These are phyloP conservation scores for Agrostemma githago DNA, from an alignment of 148 eudicot species.

Conservation along the genomic window DNA sequence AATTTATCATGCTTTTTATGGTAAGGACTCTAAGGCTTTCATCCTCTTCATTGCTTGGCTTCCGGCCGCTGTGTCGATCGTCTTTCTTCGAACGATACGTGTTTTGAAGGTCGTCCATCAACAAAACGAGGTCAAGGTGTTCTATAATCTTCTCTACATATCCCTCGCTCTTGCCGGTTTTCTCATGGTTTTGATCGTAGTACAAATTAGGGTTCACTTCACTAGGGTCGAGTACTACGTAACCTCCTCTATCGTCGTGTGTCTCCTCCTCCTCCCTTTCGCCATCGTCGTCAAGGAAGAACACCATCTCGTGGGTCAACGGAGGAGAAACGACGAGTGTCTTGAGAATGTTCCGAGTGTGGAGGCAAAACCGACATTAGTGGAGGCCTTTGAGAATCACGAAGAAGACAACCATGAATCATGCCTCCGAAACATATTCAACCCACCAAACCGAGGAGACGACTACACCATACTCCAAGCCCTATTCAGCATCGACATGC, in stretches of 20 bases:
- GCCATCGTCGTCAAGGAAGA: slow-evolving; percentile 22
- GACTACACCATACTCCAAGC: slow-evolving; percentile 38
- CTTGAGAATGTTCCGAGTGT: background rate
- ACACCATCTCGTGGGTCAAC: background rate
- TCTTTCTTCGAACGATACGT: slow-evolving; percentile 21
- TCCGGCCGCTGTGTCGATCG: slow-evolving; percentile 20
- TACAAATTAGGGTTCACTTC: slow-evolving; percentile 23
- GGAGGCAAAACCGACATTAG: background rate
- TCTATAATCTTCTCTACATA: slow-evolving; percentile 28
- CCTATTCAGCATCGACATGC: slow-evolving; percentile 33
- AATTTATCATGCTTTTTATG: slow-evolving; percentile 31
- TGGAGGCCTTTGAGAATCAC: background rate
- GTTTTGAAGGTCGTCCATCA: slow-evolving; percentile 17
- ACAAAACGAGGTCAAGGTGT: slow-evolving; percentile 25
- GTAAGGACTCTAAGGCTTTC: slow-evolving; percentile 16
- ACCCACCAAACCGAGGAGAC: slow-evolving; percentile 30
- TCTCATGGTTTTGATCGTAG: slow-evolving; percentile 23
- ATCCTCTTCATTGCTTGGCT: slow-evolving; percentile 31
- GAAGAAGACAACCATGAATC: slow-evolving; percentile 6
- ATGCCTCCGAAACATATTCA: slow-evolving; percentile 19
- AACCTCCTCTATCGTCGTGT: slow-evolving; percentile 11
- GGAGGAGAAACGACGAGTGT: slow-evolving; percentile 2
- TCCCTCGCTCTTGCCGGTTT: slow-evolving; percentile 30
- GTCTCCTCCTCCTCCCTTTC: slow-evolving; percentile 24
- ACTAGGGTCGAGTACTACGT: slow-evolving; percentile 14